These are phyloP conservation scores for Penicillium antarcticum DNA, from an alignment of 495 filamentous ascomycete genomes.

Conservation along the genomic window DNA sequence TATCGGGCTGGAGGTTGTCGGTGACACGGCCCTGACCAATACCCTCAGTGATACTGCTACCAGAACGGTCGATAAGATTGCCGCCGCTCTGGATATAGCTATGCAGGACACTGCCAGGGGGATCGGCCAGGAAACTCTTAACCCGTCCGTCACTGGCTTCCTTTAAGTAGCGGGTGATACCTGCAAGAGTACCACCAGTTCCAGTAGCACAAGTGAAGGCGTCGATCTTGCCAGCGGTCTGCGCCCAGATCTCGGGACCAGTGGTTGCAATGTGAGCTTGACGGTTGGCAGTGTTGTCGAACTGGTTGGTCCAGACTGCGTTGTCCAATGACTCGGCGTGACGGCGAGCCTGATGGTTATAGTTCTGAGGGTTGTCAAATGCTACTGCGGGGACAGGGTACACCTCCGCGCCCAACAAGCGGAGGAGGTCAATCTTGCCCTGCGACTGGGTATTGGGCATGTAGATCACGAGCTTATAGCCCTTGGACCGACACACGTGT, in stretches of 20 bases:
- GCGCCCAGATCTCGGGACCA: constrained; percentile 95
- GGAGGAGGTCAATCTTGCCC: constrained; percentile 91
- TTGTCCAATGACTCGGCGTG: constrained; percentile 84
- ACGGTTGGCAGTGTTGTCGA: constrained; percentile 93
- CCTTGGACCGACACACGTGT: constrained; percentile 90
- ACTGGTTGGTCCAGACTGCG: constrained; percentile 98
- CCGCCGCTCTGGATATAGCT: constrained; percentile 87
- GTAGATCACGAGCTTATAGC: constrained; percentile 95
- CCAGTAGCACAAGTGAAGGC: constrained; percentile 95
- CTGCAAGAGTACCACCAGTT: constrained; percentile 88
- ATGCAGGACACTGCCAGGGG: constrained; percentile 87
- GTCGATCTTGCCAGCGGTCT: constrained; percentile 82
- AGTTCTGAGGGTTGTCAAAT: constrained; percentile 95
- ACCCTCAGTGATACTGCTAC: constrained; percentile 92
- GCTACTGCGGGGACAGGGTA: constrained; percentile 96
- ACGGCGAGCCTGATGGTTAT: constrained; percentile 90
- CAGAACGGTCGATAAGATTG: constrained; percentile 72
- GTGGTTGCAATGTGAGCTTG: constrained; percentile 95
- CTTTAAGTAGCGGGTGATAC: constrained; percentile 87
- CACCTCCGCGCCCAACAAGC: constrained; percentile 92
- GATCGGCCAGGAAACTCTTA: constrained; percentile 90
- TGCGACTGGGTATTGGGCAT: constrained; percentile 99
- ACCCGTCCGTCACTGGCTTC: constrained; percentile 72
- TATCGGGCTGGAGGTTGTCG: constrained; percentile 83
- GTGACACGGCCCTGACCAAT: constrained; percentile 98